Conservation (phyloP, 768 basidiomycete species). For the Wakefieldia striispora region DNA sequence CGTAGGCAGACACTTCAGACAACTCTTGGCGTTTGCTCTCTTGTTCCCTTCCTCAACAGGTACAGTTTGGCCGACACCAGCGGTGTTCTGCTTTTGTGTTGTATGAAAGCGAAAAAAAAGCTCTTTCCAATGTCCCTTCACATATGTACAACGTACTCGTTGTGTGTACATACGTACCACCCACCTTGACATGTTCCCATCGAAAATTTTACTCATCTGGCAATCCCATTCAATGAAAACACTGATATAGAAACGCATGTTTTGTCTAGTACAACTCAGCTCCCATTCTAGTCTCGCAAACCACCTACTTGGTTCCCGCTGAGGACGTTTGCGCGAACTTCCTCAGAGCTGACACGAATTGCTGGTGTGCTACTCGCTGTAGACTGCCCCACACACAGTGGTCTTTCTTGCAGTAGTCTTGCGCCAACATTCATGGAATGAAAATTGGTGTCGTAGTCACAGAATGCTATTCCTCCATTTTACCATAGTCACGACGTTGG, state of each 20-base stretch:
- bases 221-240: slow-evolving; percentile 6
- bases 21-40: slow-evolving; percentile 1
- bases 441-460: slow-evolving; percentile 1
- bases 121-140: not conserved
- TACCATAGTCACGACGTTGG: slow-evolving; percentile 33
- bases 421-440: slow-evolving; percentile 5
- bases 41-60: slow-evolving; percentile 9
- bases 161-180: slow-evolving; percentile 12
- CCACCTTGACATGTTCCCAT: not conserved
- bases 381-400: not conserved
- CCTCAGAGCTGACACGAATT: slow-evolving; percentile 24
- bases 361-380: not conserved
- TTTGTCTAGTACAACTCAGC: not conserved
- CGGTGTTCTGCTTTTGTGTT: slow-evolving; percentile 8
- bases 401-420: slow-evolving; percentile 4
- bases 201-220: not conserved
- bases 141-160: slow-evolving; percentile 10
- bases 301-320: not conserved
- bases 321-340: slow-evolving; percentile 25
- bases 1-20: slow-evolving; percentile 33
- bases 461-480: not conserved
- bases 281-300: slow-evolving; percentile 27
- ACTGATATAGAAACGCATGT: not conserved
- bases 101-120: slow-evolving; percentile 16
- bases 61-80: slow-evolving; percentile 8